Percentiles rank a stretch among this genome's conserved stretches.
Conservation (phyloP, 345 rosid genomes). For the Salix arbutifolia region DNA sequence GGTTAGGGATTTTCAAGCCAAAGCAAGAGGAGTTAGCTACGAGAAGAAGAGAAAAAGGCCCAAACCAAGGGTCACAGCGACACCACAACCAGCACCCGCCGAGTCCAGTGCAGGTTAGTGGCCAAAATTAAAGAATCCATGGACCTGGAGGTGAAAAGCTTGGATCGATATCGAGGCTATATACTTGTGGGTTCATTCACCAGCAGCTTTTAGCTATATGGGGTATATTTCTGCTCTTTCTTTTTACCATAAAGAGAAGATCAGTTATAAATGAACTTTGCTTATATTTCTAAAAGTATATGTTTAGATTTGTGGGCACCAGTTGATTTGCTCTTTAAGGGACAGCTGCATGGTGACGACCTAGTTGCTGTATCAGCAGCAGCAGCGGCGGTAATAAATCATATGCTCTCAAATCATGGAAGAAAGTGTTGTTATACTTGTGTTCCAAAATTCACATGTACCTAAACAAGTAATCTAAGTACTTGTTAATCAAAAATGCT, state of each 20-base stretch:
- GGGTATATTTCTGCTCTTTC: neutral
- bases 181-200: conserved; percentile 1
- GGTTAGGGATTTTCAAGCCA: conserved; percentile 89
- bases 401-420: neutral
- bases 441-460: neutral
- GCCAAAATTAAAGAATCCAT: neutral
- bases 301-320: conserved; percentile 28
- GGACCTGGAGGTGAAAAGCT: neutral
- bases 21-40: conserved; percentile 89
- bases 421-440: conserved; percentile 1
- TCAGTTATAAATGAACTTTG: conserved; percentile 5
- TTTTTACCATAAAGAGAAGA: neutral
- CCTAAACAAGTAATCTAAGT: neutral
- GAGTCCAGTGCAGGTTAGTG: conserved; percentile 16
- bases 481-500: neutral
- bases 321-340: conserved; percentile 11
- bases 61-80: conserved; percentile 22
- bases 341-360: conserved; percentile 11
- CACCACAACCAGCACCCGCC: neutral
- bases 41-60: conserved; percentile 79
- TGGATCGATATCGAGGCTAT: neutral
- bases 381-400: neutral
- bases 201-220: conserved; percentile 5
- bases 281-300: conserved; percentile 13
- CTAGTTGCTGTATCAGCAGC: neutral